Evolutionary conservation across 2,329 filamentous ascomycete genomes (phyloP), one percentile per base, ranked within the genome.

Genomic region (Penicillium sp.): DNA sequence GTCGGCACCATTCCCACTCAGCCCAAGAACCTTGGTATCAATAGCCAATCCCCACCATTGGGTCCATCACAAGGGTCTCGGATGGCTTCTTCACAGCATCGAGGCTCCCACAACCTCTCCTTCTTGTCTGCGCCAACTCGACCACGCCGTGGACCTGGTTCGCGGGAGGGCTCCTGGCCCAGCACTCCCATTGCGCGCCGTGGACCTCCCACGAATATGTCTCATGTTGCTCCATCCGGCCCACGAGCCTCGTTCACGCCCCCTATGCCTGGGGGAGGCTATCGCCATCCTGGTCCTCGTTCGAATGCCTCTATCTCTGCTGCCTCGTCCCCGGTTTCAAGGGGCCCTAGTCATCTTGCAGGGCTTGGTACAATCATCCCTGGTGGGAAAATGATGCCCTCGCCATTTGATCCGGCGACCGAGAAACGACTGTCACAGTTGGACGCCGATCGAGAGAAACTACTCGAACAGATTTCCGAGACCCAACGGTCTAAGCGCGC

Each of bases 91-190:
- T 51, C 61, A 9, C 62, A 65, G 25, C 59, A 47, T 48, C 66
- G 68, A 10, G 59, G 59, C 7, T 52, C 59, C 25, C 42, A 45
- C 4, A 66, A 59, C 39, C 50, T 62, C 28, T 64, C 67, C 18
- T 43, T 70, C n/a, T 49, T 70, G 9, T 64, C 66, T 18, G 69
- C 68, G 15, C 70, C 70, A n/a, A 70, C 68, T 7, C 61, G 68
- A 10, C 70, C 70, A 30, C 67, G 68, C 23, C 68, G 68, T 30
- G 61, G 56, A 26, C 41, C 57, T 20, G 56, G 50, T 35, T 56
- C 59, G 14, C 57, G 65, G 37, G 59, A 62, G 12, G 56, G 54
- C 28, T 45, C 58, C 14, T 65, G 64, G 54, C 29, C 48, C 30
- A 47, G 58, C 14, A 42, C 54, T 20, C 52, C 62, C 10, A 44